Base-by-base conservation (phyloP, 805 yeast species). In the Wickerhamomyces kurtzmanii region DNA sequence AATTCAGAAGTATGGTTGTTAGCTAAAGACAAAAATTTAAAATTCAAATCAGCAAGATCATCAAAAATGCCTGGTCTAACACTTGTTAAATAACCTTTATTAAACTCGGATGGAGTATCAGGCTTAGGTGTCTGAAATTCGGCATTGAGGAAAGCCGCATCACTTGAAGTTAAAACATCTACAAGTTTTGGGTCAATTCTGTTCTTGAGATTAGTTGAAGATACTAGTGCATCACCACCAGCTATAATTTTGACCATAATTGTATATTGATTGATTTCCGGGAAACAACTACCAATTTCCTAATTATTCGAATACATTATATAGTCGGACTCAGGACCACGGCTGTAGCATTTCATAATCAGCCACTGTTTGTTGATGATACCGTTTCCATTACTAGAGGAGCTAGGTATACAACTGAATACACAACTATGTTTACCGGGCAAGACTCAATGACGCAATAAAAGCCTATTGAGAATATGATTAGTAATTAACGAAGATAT, bases 1-100 rank as follows among this genome's bases (percentile, higher is more conserved):
- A 43, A 47, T 30, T 47, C 52, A n/a, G 40, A 32, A 6, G 47
- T 36, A 33, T 47, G 52, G 24, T 47, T 47, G 33, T 47, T 47
- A 9, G 52, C 52, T 23, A 47, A 39, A 12, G 43, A 38, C 9
- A 43, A 24, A 23, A 47, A 33, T 20, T 33, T 34, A 31, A 47
- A 37, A 31, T 45, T 45, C 23, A 47, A 33, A 17, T 39, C 45
- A 15, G 30, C 38, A 25, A 45, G 33, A 25, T 47, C 52, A 28
- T 47, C 49, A 24, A 47, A 34, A 3, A 36, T 32, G 17, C 33
- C 27, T 20, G 43, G 44, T 11, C 30, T 35, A n/a, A 47, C 47
- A n/a, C 49, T 37, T 18, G 50, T 47, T 22, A 39, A 36, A 33
- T 45, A 47, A 15, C 36, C 31, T 37, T 47, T 42, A 20, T 43